Conservation (phyloP, 2,329 filamentous ascomycete genomes). For the Penicillium sp. region DNA sequence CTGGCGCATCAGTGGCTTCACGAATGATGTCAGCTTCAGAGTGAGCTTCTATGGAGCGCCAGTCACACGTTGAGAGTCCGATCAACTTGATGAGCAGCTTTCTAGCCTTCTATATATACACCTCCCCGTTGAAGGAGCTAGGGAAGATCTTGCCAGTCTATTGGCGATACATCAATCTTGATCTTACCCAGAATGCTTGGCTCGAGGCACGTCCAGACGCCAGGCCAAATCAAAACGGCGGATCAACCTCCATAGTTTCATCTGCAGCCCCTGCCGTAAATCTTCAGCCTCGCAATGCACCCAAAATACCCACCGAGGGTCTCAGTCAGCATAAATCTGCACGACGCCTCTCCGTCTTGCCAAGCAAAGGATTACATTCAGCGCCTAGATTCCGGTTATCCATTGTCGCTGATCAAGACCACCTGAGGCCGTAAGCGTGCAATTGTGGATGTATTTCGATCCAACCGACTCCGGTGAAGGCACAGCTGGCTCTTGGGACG, state of each 20-base stretch:
- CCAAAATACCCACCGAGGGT: constrained; percentile 2
- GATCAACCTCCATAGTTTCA: no score
- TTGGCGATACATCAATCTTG: constrained; percentile 9
- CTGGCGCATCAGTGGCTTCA: background rate
- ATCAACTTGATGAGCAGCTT: background rate
- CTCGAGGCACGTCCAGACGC: constrained; percentile 1
- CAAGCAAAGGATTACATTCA: background rate
- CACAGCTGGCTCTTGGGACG: constrained; percentile 7
- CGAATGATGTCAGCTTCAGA: constrained; percentile 13
- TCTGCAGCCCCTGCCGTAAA: background rate
- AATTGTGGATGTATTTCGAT: constrained; percentile 12
- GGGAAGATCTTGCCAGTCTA: constrained; percentile 15
- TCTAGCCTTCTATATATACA: constrained; percentile 13
- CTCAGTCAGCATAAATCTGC: background rate
- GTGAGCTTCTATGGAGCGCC: background rate
- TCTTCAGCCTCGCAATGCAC: background rate
- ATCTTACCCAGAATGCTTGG: constrained; percentile 25
- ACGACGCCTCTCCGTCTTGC: background rate
- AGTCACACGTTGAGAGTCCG: background rate
- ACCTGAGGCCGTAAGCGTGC: background rate
- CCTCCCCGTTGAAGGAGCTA: background rate
- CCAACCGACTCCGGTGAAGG: constrained; percentile 10
- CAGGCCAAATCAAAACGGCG: no score
- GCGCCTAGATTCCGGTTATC: background rate
- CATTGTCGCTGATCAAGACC: background rate